Evolutionary conservation across 2,329 filamentous ascomycete species (phyloP).

Genomic region (Pseudodiploospora longispora): DNA sequence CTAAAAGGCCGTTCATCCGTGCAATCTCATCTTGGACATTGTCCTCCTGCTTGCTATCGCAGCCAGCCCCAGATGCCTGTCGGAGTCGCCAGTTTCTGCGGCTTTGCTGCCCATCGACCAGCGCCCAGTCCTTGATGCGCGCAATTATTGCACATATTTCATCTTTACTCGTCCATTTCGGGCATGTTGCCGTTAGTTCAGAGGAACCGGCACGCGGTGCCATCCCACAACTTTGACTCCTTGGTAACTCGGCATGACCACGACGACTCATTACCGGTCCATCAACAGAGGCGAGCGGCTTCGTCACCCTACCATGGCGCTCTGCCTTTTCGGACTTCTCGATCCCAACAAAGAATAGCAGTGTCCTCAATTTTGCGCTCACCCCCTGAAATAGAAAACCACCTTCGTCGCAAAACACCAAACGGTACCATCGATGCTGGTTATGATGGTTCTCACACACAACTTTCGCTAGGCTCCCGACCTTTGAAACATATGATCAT

Average conservation of each 20-base stretch:
- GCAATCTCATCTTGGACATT: slow-evolving; percentile 12
- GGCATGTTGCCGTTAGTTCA: slow-evolving; percentile 45
- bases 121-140: slow-evolving; percentile 20
- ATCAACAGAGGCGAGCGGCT: slow-evolving; percentile 21
- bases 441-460: slow-evolving; percentile 76
- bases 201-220: slow-evolving; percentile 43
- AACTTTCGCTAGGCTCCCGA: slow-evolving; percentile 64
- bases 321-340: slow-evolving; percentile 26
- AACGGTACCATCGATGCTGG: slow-evolving; percentile 87
- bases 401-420: slow-evolving; percentile 83
- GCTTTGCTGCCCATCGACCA: slow-evolving; percentile 22
- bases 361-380: slow-evolving; percentile 12
- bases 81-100: slow-evolving; percentile 29
- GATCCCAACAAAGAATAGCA: slow-evolving; percentile 15
- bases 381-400: slow-evolving; percentile 53
- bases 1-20: no score
- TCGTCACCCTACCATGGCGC: slow-evolving; percentile 16
- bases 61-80: slow-evolving; percentile 32
- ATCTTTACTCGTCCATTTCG: slow-evolving; percentile 8
- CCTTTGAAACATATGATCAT: slow-evolving; percentile 78
- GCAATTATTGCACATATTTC: slow-evolving; percentile 7
- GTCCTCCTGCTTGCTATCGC: slow-evolving; percentile 14
- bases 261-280: slow-evolving; percentile 11
- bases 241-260: slow-evolving; percentile 16
- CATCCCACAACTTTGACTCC: slow-evolving; percentile 31